phyloP scores from a whole-genome alignment of 768 basidiomycete genomes.

The Holtermanniella nyarrowii region DNA sequence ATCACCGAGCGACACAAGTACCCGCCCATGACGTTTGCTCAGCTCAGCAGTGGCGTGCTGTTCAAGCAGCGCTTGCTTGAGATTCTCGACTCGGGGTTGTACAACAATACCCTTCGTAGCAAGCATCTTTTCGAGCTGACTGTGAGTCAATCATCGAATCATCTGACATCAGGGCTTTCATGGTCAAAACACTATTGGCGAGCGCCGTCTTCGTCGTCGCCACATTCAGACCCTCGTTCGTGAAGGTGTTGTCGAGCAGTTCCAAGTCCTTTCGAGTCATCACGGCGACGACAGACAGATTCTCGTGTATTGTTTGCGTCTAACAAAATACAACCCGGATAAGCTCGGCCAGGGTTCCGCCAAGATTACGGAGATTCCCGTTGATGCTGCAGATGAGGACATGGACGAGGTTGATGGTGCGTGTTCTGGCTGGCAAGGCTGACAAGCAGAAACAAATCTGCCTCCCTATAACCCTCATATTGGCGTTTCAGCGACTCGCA shows the following conservation, averaged over 20 bases:
- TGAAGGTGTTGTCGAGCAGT: conserved; percentile 19
- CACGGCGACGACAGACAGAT: conserved; percentile 6
- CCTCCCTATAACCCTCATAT: background rate
- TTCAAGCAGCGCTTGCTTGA: conserved; percentile 22
- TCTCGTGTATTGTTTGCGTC: conserved; percentile 15
- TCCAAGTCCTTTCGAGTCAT: conserved; percentile 7
- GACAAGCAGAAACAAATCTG: background rate
- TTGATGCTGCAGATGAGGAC: background rate
- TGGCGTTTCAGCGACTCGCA: background rate
- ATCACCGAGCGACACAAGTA: too few relatives aligned
- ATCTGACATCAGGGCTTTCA: conserved; percentile 21
- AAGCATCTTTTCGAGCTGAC: conserved; percentile 15
- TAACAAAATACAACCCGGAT: conserved; percentile 29
- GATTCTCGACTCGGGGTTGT: conserved; percentile 23
- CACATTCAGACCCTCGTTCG: conserved; percentile 16
- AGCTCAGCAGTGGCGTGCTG: conserved; percentile 23
- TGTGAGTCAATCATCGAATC: conserved; percentile 9
- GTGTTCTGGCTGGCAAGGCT: too few relatives aligned
- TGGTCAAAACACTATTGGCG: conserved; percentile 5
- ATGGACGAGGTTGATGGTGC: background rate
- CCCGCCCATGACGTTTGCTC: conserved; percentile 10
- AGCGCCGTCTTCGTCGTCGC: conserved; percentile 16
- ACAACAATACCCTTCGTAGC: conserved; percentile 21
- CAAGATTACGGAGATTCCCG: background rate
- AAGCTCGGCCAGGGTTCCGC: background rate